These are phyloP conservation scores for Umbelopsis ramanniana DNA, from an alignment of 192 early-diverging fungal species.

Conservation along the genomic window DNA sequence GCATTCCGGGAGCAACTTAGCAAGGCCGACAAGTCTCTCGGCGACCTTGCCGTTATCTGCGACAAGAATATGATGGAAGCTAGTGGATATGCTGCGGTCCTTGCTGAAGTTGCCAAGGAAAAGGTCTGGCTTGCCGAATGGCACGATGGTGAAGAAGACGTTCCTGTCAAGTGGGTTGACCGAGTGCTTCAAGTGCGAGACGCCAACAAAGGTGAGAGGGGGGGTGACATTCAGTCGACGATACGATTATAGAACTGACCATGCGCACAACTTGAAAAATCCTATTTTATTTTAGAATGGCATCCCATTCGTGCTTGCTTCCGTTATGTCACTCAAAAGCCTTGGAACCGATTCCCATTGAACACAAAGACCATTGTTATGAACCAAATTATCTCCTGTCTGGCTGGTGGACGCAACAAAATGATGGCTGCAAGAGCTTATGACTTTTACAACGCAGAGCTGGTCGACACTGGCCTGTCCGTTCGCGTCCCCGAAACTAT, in stretches of 20 bases:
- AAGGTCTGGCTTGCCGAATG: slow-evolving; percentile 80
- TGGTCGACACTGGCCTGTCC: slow-evolving; percentile 67
- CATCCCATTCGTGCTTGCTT: slow-evolving; percentile 88
- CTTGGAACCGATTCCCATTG: slow-evolving; percentile 85
- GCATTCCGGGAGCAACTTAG: slow-evolving; percentile 76
- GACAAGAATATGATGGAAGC: slow-evolving; percentile 93
- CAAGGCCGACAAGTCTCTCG: slow-evolving; percentile 61
- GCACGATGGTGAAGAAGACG: slow-evolving; percentile 72
- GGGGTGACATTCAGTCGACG: too few species aligned
- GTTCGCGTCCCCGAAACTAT: slow-evolving; percentile 85
- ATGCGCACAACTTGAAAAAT: neutral
- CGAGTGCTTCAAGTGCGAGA: slow-evolving; percentile 76
- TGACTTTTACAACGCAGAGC: slow-evolving; percentile 83
- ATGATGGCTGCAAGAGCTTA: slow-evolving; percentile 90
- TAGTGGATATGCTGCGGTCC: slow-evolving; percentile 77
- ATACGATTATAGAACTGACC: too few species aligned
- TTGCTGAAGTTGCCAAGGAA: slow-evolving; percentile 79
- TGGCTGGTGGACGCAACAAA: slow-evolving; percentile 90
- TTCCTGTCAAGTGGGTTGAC: slow-evolving; percentile 77
- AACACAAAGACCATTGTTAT: slow-evolving; percentile 76
- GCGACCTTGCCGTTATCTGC: slow-evolving; percentile 82
- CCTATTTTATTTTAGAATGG: slow-evolving; percentile 54
- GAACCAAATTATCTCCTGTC: slow-evolving; percentile 82
- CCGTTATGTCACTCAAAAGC: slow-evolving; percentile 87
- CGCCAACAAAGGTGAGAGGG: slow-evolving; percentile 47